A percentile compares a stretch with the other conserved stretches of the same genome.
These are phyloP conservation scores for Lachancea cidri DNA, from an alignment of 805 yeast genomes.

Conservation along the genomic window DNA sequence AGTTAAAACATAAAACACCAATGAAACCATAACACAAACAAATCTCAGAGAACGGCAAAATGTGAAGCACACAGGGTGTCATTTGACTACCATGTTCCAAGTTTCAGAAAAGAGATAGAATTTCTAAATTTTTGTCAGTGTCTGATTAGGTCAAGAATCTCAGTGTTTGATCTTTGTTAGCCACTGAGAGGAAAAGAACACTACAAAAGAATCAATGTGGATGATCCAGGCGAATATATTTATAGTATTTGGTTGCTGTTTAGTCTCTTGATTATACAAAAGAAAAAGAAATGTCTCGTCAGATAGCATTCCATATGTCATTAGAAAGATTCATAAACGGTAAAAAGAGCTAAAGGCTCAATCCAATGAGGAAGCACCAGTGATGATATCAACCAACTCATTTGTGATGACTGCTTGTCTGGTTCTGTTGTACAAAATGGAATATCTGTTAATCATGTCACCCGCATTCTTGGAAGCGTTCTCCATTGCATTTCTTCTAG, in stretches of 20 bases:
- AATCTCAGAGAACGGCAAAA: too few species aligned
- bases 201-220: neutral
- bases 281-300: neutral
- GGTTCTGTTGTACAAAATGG: slow-evolving; percentile 98
- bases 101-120: too few species aligned
- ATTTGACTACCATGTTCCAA: too few species aligned
- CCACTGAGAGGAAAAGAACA: too few species aligned
- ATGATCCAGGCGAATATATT: slow-evolving; percentile 4
- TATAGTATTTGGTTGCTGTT: slow-evolving; percentile 3
- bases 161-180: too few species aligned
- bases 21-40: too few species aligned
- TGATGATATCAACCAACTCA: slow-evolving; percentile 98
- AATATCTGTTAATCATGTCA: slow-evolving; percentile 94
- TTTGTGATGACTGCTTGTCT: slow-evolving; percentile 99
- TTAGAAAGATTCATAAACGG: slow-evolving; percentile 1
- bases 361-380: slow-evolving; percentile 99
- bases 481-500: slow-evolving; percentile 99
- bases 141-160: too few species aligned
- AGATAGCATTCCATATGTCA: slow-evolving; percentile 6
- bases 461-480: slow-evolving; percentile 99
- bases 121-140: too few species aligned
- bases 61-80: too few species aligned
- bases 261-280: neutral
- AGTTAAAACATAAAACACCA: too few species aligned
- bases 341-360: slow-evolving; percentile 33